phyloP scores from a whole-genome alignment of 2,329 filamentous ascomycete species.

The Blumeria hordei region DNA sequence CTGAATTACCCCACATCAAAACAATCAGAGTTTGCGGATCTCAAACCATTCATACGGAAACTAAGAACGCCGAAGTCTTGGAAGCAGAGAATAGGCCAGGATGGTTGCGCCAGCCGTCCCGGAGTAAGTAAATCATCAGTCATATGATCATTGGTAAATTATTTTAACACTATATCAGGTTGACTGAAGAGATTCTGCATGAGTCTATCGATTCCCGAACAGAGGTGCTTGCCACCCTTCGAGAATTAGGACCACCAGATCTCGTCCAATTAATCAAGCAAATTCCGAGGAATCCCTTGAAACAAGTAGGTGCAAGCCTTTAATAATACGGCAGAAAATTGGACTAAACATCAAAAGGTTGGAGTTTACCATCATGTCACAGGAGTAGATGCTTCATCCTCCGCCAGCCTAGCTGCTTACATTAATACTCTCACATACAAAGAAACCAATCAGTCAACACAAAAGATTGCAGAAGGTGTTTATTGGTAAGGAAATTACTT shows the following conservation, averaged over 20 bases:
- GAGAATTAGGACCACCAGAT: constrained; percentile 88
- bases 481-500: constrained; percentile 44
- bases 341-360: constrained; percentile 25
- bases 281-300: constrained; percentile 29
- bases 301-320: constrained; percentile 22
- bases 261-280: constrained; percentile 83
- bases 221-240: constrained; percentile 60
- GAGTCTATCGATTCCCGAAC: constrained; percentile 83
- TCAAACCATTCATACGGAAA: too few species aligned
- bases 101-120: constrained; percentile 40
- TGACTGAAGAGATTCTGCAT: constrained; percentile 81
- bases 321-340: background rate
- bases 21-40: too few species aligned
- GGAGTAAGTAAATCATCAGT: constrained; percentile 28
- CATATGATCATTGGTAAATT: constrained; percentile 5
- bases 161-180: constrained; percentile 24
- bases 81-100: constrained; percentile 3
- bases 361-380: constrained; percentile 97
- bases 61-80: too few species aligned
- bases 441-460: constrained; percentile 49
- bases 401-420: constrained; percentile 87
- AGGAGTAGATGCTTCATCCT: constrained; percentile 89
- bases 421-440: constrained; percentile 94
- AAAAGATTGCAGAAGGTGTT: constrained; percentile 76
- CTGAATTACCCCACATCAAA: too few species aligned